Evolutionary conservation across 495 filamentous ascomycete genomes (phyloP).

Genomic region (Hypoxylon lienhwacheense): DNA sequence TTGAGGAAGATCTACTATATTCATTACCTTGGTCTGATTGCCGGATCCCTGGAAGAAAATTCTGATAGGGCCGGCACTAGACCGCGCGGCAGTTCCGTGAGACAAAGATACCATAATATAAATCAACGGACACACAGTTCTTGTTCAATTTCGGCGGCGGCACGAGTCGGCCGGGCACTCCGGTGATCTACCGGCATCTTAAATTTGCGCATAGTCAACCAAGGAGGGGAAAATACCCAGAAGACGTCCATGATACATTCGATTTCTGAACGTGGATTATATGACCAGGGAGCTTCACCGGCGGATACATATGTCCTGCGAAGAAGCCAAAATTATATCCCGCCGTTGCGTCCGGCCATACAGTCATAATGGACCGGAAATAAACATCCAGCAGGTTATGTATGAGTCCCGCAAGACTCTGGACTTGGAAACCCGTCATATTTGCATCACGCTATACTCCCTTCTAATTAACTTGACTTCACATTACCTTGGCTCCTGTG

Average conservation of each 20-base stretch:
- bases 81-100: background rate
- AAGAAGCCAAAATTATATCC: background rate
- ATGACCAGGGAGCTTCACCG: background rate
- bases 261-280: conserved; percentile 11
- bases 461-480: background rate
- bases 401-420: background rate
- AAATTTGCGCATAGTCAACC: too few species aligned
- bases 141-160: conserved; percentile 1
- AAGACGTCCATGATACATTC: conserved; percentile 4
- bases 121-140: background rate
- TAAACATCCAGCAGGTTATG: background rate
- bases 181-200: too few species aligned
- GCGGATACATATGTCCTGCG: background rate
- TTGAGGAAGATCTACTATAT: too few species aligned
- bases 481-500: conserved; percentile 7
- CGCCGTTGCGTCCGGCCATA: conserved; percentile 1
- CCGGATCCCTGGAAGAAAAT: too few species aligned
- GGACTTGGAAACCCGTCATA: conserved; percentile 1
- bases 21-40: background rate
- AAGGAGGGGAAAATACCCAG: background rate
- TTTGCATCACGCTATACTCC: conserved; percentile 1
- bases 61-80: conserved; percentile 13
- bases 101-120: background rate
- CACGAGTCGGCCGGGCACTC: background rate
- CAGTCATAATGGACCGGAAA: background rate